Conservation (phyloP, 2,329 filamentous ascomycete genomes). For the Penicillium sp. region DNA sequence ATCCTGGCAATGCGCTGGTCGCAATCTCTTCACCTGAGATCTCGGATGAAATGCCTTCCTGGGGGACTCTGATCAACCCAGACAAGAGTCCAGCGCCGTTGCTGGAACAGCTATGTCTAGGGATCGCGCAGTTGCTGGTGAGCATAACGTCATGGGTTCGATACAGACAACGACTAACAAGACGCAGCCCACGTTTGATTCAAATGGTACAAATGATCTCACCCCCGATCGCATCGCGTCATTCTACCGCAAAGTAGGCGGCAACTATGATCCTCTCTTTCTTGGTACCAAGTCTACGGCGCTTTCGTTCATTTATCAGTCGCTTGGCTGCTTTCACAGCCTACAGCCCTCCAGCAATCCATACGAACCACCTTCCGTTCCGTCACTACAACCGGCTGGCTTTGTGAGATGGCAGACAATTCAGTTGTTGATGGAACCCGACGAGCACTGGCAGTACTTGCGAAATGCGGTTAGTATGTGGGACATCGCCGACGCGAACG, state of each 20-base stretch:
- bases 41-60: constrained; percentile 43
- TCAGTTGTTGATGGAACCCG: constrained; percentile 81
- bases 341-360: constrained; percentile 71
- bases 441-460: constrained; percentile 82
- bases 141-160: background rate
- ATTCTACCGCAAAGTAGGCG: constrained; percentile 74
- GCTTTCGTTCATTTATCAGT: constrained; percentile 90
- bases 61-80: constrained; percentile 63
- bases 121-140: constrained; percentile 70
- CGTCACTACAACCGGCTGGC: constrained; percentile 77
- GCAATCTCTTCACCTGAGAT: constrained; percentile 13
- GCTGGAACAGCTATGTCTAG: constrained; percentile 67
- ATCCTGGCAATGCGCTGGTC: constrained; percentile 4
- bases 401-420: constrained; percentile 95
- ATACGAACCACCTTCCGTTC: constrained; percentile 74
- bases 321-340: constrained; percentile 84
- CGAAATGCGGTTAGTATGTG: constrained; percentile 78
- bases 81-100: constrained; percentile 68
- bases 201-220: constrained; percentile 36
- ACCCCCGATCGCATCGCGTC: constrained; percentile 71
- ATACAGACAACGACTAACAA: constrained; percentile 1
- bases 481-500: constrained; percentile 70
- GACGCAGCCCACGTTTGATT: constrained; percentile 32
- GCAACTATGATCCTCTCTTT: constrained; percentile 78
- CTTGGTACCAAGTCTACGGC: constrained; percentile 69